Percentiles rank a stretch among this genome's conserved stretches.
These are phyloP conservation scores for Hydrangea macrophylla DNA, from an alignment of 148 eudicot genomes.

Conservation along the genomic window DNA sequence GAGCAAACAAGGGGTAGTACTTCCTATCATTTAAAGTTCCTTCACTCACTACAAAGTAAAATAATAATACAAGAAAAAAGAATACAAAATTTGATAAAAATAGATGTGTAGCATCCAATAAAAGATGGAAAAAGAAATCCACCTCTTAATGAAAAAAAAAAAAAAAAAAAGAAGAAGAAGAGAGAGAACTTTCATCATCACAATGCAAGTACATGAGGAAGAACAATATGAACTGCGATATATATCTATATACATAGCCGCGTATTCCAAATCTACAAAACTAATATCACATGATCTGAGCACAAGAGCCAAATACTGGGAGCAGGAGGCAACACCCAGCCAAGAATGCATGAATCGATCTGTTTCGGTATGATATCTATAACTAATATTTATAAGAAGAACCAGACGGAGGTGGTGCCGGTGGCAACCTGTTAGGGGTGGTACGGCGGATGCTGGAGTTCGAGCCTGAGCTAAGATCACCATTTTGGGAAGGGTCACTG, in stretches of 20 bases:
- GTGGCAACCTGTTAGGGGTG: conserved; percentile 82
- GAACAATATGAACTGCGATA: not conserved
- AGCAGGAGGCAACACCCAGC: conserved; percentile 33
- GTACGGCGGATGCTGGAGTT: conserved; percentile 74
- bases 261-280: conserved; percentile 43
- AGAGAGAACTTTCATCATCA: not conserved
- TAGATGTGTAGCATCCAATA: not conserved
- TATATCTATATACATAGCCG: conserved; percentile 62
- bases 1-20: too few species aligned
- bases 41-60: too few species aligned
- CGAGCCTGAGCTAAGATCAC: conserved; percentile 52
- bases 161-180: too few species aligned
- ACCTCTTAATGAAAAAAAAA: too few species aligned
- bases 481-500: conserved; percentile 76
- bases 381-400: conserved; percentile 66
- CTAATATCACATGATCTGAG: conserved; percentile 31
- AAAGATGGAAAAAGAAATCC: not conserved
- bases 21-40: too few species aligned
- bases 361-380: not conserved
- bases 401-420: conserved; percentile 78
- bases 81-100: too few species aligned
- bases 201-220: not conserved
- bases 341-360: conserved; percentile 39
- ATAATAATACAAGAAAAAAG: too few species aligned
- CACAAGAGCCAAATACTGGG: conserved; percentile 35